These are phyloP conservation scores for Aspergillus bertholletiae DNA, from an alignment of 495 filamentous ascomycete genomes.

Conservation along the genomic window DNA sequence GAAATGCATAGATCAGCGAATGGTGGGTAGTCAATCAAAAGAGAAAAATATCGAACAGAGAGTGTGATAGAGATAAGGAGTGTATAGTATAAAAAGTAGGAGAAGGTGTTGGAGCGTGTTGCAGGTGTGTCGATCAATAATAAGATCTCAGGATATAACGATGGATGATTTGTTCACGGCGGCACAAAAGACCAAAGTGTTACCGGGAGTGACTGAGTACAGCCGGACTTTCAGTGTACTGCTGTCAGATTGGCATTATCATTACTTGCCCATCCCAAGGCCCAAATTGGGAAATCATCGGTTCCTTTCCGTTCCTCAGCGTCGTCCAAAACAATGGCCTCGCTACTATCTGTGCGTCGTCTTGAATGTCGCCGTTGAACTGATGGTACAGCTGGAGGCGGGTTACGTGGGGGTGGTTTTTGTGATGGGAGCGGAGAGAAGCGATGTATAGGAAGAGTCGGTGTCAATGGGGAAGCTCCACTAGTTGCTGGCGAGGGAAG, in stretches of 20 bases:
- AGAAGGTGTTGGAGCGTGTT: background rate
- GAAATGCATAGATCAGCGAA: background rate
- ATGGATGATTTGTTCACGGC: background rate
- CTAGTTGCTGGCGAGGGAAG: conserved; percentile 38
- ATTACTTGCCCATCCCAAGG: conserved; percentile 34
- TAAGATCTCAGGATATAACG: background rate
- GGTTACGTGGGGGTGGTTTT: conserved; percentile 37
- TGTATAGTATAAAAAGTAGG: background rate
- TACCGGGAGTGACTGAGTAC: background rate
- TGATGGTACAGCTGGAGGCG: conserved; percentile 36
- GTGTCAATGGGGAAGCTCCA: conserved; percentile 41
- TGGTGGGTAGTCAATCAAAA: background rate
- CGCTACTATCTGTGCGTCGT: conserved; percentile 45
- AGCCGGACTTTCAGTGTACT: conserved; percentile 29
- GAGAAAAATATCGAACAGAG: background rate
- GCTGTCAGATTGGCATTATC: conserved; percentile 30
- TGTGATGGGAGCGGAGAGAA: conserved; percentile 40
- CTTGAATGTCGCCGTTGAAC: conserved; percentile 36
- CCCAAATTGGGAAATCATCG: conserved; percentile 38
- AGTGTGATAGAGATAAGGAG: background rate
- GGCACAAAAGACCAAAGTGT: background rate
- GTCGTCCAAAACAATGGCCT: conserved; percentile 34
- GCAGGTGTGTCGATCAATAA: background rate
- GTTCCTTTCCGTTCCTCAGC: conserved; percentile 21
- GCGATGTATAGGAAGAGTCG: conserved; percentile 42